Evolutionary conservation across 1,284 basidiomycete species (phyloP).

Genomic region (Laetiporus sulphureus): DNA sequence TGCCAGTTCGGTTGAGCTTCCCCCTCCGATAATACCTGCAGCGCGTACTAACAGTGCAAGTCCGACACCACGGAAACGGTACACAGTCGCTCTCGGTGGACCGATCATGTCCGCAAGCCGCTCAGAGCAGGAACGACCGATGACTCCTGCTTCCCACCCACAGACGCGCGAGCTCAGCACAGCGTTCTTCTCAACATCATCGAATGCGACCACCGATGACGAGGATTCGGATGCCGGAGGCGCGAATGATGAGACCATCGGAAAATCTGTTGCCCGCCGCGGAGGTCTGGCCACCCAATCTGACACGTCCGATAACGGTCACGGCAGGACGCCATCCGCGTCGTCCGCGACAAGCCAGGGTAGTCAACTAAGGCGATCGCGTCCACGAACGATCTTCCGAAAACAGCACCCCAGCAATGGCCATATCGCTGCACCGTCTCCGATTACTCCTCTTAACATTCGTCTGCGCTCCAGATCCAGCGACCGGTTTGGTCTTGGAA

Average conservation of each 20-base stretch:
- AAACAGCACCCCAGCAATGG: slow-evolving; percentile 18
- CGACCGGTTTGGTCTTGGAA: slow-evolving; percentile 34
- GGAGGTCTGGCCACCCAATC: slow-evolving; percentile 19
- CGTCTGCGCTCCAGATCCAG: slow-evolving; percentile 49
- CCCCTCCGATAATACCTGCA: slow-evolving; percentile 27
- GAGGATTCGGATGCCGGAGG: slow-evolving; percentile 26
- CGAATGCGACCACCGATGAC: slow-evolving; percentile 28
- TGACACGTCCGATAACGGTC: slow-evolving; percentile 11
- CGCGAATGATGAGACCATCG: slow-evolving; percentile 55
- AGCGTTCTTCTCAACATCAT: slow-evolving; percentile 36
- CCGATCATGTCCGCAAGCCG: slow-evolving; percentile 46
- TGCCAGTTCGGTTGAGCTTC: slow-evolving; percentile 24
- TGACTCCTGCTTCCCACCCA: slow-evolving; percentile 17
- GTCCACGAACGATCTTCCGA: slow-evolving; percentile 26
- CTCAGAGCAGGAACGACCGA: slow-evolving; percentile 14
- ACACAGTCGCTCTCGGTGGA: slow-evolving; percentile 74
- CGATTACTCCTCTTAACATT: slow-evolving; percentile 33
- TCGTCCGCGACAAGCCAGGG: slow-evolving; percentile 12
- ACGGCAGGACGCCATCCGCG: slow-evolving; percentile 11
- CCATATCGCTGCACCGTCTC: slow-evolving; percentile 19
- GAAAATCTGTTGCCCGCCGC: slow-evolving; percentile 38
- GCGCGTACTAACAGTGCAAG: slow-evolving; percentile 44
- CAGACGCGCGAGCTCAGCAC: slow-evolving; percentile 29
- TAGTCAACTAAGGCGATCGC: slow-evolving; percentile 13
- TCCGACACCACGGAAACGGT: slow-evolving; percentile 72